Percentiles rank a stretch among this genome's conserved stretches.
Conservation (phyloP, 179 eudicot species). For the Silene noctiflora region DNA sequence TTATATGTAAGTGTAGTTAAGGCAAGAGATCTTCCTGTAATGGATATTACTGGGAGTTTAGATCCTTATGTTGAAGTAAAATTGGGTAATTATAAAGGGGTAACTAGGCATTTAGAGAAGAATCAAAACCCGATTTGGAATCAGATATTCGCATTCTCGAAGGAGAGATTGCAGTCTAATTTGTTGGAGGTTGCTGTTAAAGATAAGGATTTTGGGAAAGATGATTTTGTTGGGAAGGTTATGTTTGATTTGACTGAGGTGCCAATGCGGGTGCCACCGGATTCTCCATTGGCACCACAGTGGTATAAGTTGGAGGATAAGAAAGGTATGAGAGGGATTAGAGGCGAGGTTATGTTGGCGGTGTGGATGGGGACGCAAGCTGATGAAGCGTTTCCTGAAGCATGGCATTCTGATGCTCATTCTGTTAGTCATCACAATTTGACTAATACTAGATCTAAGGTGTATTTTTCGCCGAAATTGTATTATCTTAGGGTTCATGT, state of each 20-base stretch:
- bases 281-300: slow-evolving; percentile 90
- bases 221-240: slow-evolving; percentile 78
- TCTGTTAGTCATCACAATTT: slow-evolving; percentile 56
- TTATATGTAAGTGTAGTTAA: slow-evolving; percentile 73
- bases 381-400: slow-evolving; percentile 87
- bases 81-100: slow-evolving; percentile 79
- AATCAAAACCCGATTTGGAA: slow-evolving; percentile 76
- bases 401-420: slow-evolving; percentile 96
- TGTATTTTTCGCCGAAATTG: slow-evolving; percentile 78
- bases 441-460: slow-evolving; percentile 65
- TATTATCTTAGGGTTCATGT: slow-evolving; percentile 71
- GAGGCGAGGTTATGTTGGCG: slow-evolving; percentile 78
- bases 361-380: slow-evolving; percentile 98
- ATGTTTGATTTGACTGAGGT: slow-evolving; percentile 58
- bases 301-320: slow-evolving; percentile 70
- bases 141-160: slow-evolving; percentile 70
- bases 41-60: slow-evolving; percentile 76
- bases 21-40: slow-evolving; percentile 80
- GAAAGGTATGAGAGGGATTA: slow-evolving; percentile 36
- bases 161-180: slow-evolving; percentile 60
- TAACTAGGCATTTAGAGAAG: slow-evolving; percentile 71
- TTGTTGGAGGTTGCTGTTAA: slow-evolving; percentile 61
- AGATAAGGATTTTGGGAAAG: slow-evolving; percentile 73
- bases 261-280: slow-evolving; percentile 82
- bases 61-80: slow-evolving; percentile 93